phyloP scores from a whole-genome alignment of 1,284 basidiomycete genomes.

The Ustilago xerochloae region DNA sequence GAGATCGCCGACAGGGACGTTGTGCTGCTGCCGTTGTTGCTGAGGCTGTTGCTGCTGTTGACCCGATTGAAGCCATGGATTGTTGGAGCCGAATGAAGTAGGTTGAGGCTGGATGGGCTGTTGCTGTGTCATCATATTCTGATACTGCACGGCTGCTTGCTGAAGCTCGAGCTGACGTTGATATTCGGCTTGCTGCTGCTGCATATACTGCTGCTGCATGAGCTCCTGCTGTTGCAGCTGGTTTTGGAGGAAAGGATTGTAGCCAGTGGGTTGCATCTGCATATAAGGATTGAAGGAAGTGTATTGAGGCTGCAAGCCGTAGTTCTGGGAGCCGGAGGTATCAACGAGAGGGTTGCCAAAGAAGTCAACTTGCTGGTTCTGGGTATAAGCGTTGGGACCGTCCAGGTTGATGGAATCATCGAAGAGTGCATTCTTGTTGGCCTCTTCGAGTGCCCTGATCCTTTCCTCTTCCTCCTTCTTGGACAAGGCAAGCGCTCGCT shows the following conservation, averaged over 20 bases:
- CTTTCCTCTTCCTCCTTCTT: conserved; percentile 77
- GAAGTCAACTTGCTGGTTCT: conserved; percentile 61
- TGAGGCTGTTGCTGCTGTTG: conserved; percentile 47
- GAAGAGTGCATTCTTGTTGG: conserved; percentile 81
- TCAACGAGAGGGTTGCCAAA: conserved; percentile 62
- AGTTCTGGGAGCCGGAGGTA: conserved; percentile 43
- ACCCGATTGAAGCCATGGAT: conserved; percentile 74
- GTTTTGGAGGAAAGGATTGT: conserved; percentile 66
- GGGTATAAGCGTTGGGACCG: conserved; percentile 57
- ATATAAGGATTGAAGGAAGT: conserved; percentile 72
- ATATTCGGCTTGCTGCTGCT: conserved; percentile 65
- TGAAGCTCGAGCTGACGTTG: conserved; percentile 68
- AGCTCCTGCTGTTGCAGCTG: conserved; percentile 78
- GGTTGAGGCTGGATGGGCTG: conserved; percentile 71
- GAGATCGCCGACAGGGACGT: conserved; percentile 60
- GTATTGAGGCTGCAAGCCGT: conserved; percentile 71
- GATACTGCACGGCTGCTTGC: conserved; percentile 68
- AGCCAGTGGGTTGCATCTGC: conserved; percentile 70
- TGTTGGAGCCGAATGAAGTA: conserved; percentile 84
- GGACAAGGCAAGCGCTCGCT: conserved; percentile 81
- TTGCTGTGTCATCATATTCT: conserved; percentile 69
- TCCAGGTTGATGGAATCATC: conserved; percentile 73
- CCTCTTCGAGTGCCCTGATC: conserved; percentile 74
- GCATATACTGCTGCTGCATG: conserved; percentile 71
- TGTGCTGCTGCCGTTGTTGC: conserved; percentile 42